Evolutionary conservation across 495 filamentous ascomycete genomes (phyloP).

Genomic region (Evernia prunastri): DNA sequence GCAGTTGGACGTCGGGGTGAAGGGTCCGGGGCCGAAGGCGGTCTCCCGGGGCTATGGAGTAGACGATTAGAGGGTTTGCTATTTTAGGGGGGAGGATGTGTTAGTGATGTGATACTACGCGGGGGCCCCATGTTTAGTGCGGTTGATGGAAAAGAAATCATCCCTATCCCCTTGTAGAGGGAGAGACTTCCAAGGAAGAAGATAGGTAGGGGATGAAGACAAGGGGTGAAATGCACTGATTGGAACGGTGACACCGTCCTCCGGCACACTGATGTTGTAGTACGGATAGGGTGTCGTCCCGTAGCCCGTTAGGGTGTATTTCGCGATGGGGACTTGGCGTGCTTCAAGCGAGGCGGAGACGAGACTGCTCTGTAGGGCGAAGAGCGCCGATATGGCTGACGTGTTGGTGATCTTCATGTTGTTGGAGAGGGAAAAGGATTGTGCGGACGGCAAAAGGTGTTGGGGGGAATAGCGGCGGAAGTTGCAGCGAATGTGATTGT

Average conservation of each 20-base stretch:
- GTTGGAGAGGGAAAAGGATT: no score
- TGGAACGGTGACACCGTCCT: constrained; percentile 2
- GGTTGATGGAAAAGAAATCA: no score
- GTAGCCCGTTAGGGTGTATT: not conserved
- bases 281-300: not conserved
- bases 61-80: constrained; percentile 10
- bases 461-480: no score
- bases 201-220: not conserved
- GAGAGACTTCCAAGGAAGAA: not conserved
- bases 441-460: no score
- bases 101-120: not conserved
- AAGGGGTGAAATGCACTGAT: not conserved
- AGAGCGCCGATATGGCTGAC: not conserved
- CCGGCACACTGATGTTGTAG: constrained; percentile 10
- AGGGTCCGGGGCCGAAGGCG: not conserved
- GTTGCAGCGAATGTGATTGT: no score
- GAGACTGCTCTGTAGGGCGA: not conserved
- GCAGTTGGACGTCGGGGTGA: constrained; percentile 7
- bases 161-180: no score
- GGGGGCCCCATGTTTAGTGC: not conserved
- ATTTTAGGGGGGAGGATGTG: not conserved
- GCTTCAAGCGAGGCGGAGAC: constrained; percentile 7
- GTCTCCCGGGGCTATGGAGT: not conserved
- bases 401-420: no score
- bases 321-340: constrained; percentile 1